Evolutionary conservation across 306 rosid genomes (phyloP).

Genomic region (Quercus variabilis): DNA sequence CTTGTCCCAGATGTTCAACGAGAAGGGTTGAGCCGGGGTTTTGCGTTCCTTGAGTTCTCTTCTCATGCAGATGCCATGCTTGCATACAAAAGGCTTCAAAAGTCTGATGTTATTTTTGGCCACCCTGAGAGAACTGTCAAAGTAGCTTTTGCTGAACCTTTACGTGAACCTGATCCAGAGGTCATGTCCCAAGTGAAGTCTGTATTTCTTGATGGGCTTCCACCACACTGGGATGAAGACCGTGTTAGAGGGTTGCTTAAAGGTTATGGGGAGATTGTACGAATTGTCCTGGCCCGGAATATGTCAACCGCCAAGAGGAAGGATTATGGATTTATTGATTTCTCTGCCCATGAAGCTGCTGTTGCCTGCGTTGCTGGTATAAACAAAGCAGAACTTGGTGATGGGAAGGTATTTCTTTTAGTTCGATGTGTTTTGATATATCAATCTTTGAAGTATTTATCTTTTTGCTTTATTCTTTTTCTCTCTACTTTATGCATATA

Average conservation of each 20-base stretch:
- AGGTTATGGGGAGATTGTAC: constrained; percentile 62
- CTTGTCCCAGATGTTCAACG: constrained; percentile 61
- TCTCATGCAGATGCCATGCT: constrained; percentile 72
- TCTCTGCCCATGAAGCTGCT: constrained; percentile 76
- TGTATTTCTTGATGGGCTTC: constrained; percentile 74
- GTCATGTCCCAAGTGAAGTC: constrained; percentile 83
- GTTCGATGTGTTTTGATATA: constrained; percentile 4
- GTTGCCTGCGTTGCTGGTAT: constrained; percentile 60
- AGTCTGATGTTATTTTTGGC: constrained; percentile 79
- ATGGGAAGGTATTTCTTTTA: constrained; percentile 58
- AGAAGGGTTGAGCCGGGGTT: constrained; percentile 72
- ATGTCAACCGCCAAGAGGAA: constrained; percentile 72
- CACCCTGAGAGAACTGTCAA: constrained; percentile 80
- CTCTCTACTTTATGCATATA: neutral
- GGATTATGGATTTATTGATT: constrained; percentile 87
- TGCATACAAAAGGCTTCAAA: constrained; percentile 87
- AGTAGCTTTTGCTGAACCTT: constrained; percentile 86
- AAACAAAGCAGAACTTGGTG: constrained; percentile 51
- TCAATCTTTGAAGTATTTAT: neutral
- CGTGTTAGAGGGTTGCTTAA: constrained; percentile 45
- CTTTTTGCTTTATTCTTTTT: neutral
- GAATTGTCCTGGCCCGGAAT: constrained; percentile 61
- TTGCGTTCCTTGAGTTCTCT: constrained; percentile 76
- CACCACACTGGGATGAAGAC: constrained; percentile 72
- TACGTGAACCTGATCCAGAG: constrained; percentile 62